Evolutionary conservation across 257 asterid species (phyloP).

Genomic region (Anisodus acutangulus): DNA sequence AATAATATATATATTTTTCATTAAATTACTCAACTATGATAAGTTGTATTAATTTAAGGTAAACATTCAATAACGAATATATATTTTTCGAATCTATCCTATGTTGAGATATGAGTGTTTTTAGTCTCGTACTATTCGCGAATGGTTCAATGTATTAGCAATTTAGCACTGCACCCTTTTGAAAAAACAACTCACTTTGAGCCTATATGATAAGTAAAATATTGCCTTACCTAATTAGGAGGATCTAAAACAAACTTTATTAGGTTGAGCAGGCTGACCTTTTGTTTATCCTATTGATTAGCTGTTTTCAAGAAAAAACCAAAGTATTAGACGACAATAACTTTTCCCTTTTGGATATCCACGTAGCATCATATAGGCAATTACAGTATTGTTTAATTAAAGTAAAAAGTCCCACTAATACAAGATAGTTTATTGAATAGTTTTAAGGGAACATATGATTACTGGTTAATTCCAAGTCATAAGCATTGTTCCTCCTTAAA

Average conservation of each 20-base stretch:
- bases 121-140: no score
- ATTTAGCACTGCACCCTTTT: no score
- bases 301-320: neutral
- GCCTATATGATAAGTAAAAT: neutral
- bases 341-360: neutral
- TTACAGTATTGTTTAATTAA: neutral
- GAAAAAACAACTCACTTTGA: no score
- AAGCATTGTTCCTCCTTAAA: neutral
- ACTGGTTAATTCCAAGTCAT: slow-evolving; percentile 22
- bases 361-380: neutral
- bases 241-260: slow-evolving; percentile 19
- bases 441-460: neutral
- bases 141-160: no score
- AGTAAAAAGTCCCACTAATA: neutral
- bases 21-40: no score
- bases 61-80: no score
- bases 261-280: slow-evolving; percentile 12
- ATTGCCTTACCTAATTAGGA: slow-evolving; percentile 24
- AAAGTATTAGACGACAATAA: neutral
- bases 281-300: neutral
- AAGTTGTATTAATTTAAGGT: no score
- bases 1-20: no score
- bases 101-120: no score
- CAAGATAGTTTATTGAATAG: neutral
- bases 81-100: no score